Percentiles rank a stretch among this genome's conserved stretches.
phyloP scores from a whole-genome alignment of 2,329 filamentous ascomycete genomes.

The Kalaharituber pfeilii region DNA sequence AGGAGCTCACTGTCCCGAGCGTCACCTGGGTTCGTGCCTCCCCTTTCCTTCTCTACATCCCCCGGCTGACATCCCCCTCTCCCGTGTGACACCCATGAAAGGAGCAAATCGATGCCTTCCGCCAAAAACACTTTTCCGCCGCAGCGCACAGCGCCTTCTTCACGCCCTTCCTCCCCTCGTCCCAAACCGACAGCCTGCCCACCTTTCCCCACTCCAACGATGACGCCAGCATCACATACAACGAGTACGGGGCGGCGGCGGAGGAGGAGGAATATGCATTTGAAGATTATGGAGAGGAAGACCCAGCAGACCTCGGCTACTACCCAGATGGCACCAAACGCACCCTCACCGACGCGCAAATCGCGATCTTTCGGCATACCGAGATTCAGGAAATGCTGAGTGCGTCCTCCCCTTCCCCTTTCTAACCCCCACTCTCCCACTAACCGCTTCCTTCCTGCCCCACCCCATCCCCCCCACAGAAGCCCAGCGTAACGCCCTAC shows the following conservation, averaged over 20 bases:
- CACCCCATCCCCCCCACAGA: conserved; percentile 7
- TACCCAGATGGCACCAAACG: conserved; percentile 76
- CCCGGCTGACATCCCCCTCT: too few relatives aligned
- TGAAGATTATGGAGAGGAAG: conserved; percentile 32
- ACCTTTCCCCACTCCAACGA: background rate
- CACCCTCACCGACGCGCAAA: conserved; percentile 79
- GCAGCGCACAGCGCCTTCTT: background rate
- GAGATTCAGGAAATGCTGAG: conserved; percentile 59
- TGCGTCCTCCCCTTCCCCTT: conserved; percentile 22
- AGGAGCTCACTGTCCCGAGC: too few relatives aligned
- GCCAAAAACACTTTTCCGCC: background rate
- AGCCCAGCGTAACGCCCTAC: conserved; percentile 2
- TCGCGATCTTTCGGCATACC: conserved; percentile 75
- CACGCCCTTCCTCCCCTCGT: background rate
- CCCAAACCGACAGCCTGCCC: background rate
- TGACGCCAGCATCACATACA: background rate
- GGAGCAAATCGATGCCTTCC: background rate
- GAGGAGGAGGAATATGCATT: conserved; percentile 25
- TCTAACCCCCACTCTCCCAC: too few relatives aligned
- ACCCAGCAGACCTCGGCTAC: conserved; percentile 58
- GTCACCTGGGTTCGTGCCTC: too few relatives aligned
- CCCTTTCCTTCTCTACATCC: too few relatives aligned
- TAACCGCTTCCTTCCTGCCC: conserved; percentile 2
- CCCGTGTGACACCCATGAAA: too few relatives aligned
- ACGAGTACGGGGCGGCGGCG: conserved; percentile 14